Evolutionary conservation across 2,329 filamentous ascomycete genomes (phyloP).

Genomic region (Talaromyces sp.): DNA sequence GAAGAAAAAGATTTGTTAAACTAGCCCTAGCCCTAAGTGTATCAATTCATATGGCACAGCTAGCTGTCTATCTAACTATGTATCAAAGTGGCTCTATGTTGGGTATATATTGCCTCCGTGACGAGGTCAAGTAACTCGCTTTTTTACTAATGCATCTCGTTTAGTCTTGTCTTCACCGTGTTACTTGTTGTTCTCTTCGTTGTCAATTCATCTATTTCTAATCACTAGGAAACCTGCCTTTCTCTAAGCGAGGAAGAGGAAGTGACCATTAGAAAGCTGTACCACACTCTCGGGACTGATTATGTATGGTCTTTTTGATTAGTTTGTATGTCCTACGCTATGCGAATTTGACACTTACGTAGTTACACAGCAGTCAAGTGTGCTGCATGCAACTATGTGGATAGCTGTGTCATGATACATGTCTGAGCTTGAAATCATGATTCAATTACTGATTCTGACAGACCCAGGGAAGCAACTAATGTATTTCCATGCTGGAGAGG

Average conservation of each 20-base stretch:
- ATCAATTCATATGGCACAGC: neutral
- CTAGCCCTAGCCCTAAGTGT: neutral
- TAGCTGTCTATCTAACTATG: neutral
- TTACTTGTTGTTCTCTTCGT: neutral
- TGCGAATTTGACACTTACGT: neutral
- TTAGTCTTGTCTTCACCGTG: neutral
- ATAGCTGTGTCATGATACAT: neutral
- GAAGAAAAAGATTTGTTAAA: neutral
- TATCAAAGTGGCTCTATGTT: neutral
- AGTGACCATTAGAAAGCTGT: neutral
- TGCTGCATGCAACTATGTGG: neutral
- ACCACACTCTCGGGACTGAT: neutral
- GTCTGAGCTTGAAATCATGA: neutral
- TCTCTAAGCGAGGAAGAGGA: neutral
- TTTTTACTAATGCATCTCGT: neutral
- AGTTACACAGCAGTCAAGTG: neutral
- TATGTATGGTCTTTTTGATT: neutral
- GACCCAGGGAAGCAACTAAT: neutral
- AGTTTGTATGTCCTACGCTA: neutral
- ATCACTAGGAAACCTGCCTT: neutral
- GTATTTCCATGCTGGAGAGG: neutral
- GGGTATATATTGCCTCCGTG: neutral
- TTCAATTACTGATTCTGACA: neutral
- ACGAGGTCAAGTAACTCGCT: neutral
- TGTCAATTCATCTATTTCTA: neutral